Conservation (phyloP, 495 filamentous ascomycete genomes). For the Penicillium salamii region DNA sequence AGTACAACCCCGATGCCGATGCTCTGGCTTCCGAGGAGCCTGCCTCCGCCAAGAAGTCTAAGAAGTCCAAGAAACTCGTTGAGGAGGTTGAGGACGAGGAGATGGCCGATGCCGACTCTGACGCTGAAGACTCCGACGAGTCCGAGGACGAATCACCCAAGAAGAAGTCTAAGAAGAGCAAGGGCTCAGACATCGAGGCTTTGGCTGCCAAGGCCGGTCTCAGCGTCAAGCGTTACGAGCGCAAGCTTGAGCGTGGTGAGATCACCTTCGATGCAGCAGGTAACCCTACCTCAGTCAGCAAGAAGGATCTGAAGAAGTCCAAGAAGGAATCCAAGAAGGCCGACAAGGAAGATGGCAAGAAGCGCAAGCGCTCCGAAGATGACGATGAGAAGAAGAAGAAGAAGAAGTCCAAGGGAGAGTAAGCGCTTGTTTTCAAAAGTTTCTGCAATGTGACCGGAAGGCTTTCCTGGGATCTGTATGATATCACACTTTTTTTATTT, state of each 20-base stretch:
- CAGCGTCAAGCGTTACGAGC: conserved; percentile 66
- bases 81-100: conserved; percentile 53
- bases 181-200: conserved; percentile 52
- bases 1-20: conserved; percentile 94
- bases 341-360: conserved; percentile 50
- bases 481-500: conserved; percentile 42
- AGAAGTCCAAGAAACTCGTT: conserved; percentile 53
- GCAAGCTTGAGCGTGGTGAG: conserved; percentile 67
- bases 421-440: conserved; percentile 32
- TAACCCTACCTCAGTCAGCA: conserved; percentile 59
- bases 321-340: conserved; percentile 63
- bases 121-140: conserved; percentile 44
- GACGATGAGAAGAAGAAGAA: conserved; percentile 56
- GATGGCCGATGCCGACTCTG: conserved; percentile 53
- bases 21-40: conserved; percentile 69
- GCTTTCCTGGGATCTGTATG: conserved; percentile 44
- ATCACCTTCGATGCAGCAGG: conserved; percentile 58
- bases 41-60: conserved; percentile 42
- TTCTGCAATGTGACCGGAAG: conserved; percentile 30
- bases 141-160: conserved; percentile 34
- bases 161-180: conserved; percentile 46
- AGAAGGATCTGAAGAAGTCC: conserved; percentile 75
- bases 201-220: conserved; percentile 61
- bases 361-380: conserved; percentile 54
- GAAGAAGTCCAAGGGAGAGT: conserved; percentile 56